Percentiles rank a stretch among this genome's conserved stretches.
Conservation (phyloP, 2,329 filamentous ascomycete species). For the Hansfordia pulvinata region DNA sequence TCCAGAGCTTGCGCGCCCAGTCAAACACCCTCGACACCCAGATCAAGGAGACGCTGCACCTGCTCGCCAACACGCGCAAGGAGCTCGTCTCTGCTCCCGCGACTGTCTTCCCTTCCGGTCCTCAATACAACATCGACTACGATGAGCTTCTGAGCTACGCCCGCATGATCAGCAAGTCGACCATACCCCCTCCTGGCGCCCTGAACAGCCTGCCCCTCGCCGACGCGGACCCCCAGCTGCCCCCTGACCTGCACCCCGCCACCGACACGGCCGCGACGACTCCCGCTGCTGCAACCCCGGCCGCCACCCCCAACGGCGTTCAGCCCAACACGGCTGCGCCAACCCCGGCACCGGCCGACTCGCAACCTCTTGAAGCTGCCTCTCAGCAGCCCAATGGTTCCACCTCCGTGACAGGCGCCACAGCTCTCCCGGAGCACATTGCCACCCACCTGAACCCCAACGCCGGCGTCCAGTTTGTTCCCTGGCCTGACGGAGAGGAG, state of each 20-base stretch:
- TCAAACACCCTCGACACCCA: slow-evolving; percentile 54
- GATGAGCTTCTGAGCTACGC: slow-evolving; percentile 66
- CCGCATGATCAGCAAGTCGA: slow-evolving; percentile 67
- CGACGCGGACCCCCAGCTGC: slow-evolving; percentile 15
- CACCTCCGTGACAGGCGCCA: slow-evolving; percentile 15
- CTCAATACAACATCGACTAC: slow-evolving; percentile 48
- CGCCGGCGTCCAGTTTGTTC: slow-evolving; percentile 49
- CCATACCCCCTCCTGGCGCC: slow-evolving; percentile 50
- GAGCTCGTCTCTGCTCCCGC: slow-evolving; percentile 54
- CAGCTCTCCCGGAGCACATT: slow-evolving; percentile 33
- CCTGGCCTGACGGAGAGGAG: slow-evolving; percentile 62
- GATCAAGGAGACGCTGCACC: slow-evolving; percentile 55
- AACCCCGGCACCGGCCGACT: slow-evolving; percentile 8
- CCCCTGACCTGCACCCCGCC: slow-evolving; percentile 8
- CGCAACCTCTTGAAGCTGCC: slow-evolving; percentile 8
- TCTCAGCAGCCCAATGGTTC: slow-evolving; percentile 21
- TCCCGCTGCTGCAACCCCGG: slow-evolving; percentile 1
- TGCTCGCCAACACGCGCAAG: slow-evolving; percentile 59
- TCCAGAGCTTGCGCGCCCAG: slow-evolving; percentile 54
- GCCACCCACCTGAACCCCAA: slow-evolving; percentile 39
- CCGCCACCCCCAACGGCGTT: slow-evolving; percentile 3
- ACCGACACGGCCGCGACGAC: slow-evolving; percentile 9
- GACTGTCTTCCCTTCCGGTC: slow-evolving; percentile 36
- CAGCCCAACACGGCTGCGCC: neutral
- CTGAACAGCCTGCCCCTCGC: slow-evolving; percentile 23